phyloP scores from a whole-genome alignment of 2,329 filamentous ascomycete genomes.

The Lecanicillium sp. region DNA sequence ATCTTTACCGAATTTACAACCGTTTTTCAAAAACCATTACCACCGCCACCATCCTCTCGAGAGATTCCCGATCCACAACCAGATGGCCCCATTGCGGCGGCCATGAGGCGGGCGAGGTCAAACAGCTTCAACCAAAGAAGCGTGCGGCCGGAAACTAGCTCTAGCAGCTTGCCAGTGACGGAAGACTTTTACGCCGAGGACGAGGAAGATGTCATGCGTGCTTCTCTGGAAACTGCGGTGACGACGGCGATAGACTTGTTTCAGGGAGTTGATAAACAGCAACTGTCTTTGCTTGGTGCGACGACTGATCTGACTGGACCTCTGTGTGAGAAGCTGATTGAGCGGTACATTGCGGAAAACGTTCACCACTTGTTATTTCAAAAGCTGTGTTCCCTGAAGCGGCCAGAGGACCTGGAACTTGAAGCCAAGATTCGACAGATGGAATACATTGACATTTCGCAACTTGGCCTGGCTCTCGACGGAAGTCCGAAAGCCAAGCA shows the following conservation, averaged over 20 bases:
- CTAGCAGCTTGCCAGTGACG: slow-evolving; percentile 37
- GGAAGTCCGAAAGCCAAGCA: slow-evolving; percentile 72
- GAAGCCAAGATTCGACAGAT: slow-evolving; percentile 89
- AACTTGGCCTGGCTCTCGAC: slow-evolving; percentile 82
- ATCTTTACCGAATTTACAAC: slow-evolving; percentile 84
- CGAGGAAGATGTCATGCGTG: slow-evolving; percentile 85
- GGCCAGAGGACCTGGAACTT: slow-evolving; percentile 76
- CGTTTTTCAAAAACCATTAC: slow-evolving; percentile 77
- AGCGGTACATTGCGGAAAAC: slow-evolving; percentile 89
- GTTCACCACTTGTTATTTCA: slow-evolving; percentile 87
- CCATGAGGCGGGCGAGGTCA: slow-evolving; percentile 48
- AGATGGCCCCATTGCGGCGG: slow-evolving; percentile 47
- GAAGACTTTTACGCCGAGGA: slow-evolving; percentile 73
- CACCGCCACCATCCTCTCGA: slow-evolving; percentile 59
- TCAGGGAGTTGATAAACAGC: slow-evolving; percentile 90
- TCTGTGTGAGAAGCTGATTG: slow-evolving; percentile 86
- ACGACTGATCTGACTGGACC: slow-evolving; percentile 92
- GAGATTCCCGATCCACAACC: slow-evolving; percentile 52
- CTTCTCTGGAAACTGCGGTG: slow-evolving; percentile 83
- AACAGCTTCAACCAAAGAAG: slow-evolving; percentile 34
- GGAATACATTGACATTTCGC: slow-evolving; percentile 87
- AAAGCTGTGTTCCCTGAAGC: slow-evolving; percentile 67
- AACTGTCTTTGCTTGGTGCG: slow-evolving; percentile 81
- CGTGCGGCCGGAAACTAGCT: slow-evolving; percentile 12
- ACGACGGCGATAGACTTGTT: slow-evolving; percentile 93